Base-by-base conservation (phyloP, 2,329 filamentous ascomycete species). In the Diaporthe nobilis region DNA sequence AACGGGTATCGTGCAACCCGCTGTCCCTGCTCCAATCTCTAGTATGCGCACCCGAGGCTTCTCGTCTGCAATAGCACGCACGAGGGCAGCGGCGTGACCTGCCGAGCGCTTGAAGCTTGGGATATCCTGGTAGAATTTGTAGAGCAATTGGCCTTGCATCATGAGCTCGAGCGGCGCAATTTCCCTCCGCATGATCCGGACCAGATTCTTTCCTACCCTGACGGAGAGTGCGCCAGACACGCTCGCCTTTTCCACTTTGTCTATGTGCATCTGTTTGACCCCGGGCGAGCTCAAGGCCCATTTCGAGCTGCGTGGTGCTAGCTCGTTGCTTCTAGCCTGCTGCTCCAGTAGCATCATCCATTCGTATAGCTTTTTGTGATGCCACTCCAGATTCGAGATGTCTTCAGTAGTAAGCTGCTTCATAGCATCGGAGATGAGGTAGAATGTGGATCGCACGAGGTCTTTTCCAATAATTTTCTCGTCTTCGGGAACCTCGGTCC, bases 131-230 rank as follows among this genome's bases (percentile, higher is more conserved):
- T 49, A 85, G 57, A 84, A 83, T 12, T 78, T 58, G 25, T 81
- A 77, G 2, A 87, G 79, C 58, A 85, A 77, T 42, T 81, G 77
- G 47, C 84, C 80, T 37, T 83, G 77, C 28, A 80, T 80, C 72
- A 87, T 79, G 20, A 82, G 75, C 71, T 86, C 84, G 10, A 86
- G 78, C 42, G 83, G 79, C 12, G 79, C 82, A 20, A 73, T 75
- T 60, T 82, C 77, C 6, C 82, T 81, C 0, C 81, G 76, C n/a
- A 86, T 77, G 12, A 86, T 80, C 8, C 78, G 74, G 1, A 80
- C 78, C 15, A 87, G 78, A 12, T 79, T 77, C 15, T 81, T 80
- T 2, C 85, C 80, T 0, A 83, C 78, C 1, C 78, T 77, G 44
- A 79, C 77, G 0, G 80, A 73, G 22, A 83, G 77, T 68, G 83